phyloP scores from a whole-genome alignment of 805 yeast species.

The Tetrapisispora fleetii region DNA sequence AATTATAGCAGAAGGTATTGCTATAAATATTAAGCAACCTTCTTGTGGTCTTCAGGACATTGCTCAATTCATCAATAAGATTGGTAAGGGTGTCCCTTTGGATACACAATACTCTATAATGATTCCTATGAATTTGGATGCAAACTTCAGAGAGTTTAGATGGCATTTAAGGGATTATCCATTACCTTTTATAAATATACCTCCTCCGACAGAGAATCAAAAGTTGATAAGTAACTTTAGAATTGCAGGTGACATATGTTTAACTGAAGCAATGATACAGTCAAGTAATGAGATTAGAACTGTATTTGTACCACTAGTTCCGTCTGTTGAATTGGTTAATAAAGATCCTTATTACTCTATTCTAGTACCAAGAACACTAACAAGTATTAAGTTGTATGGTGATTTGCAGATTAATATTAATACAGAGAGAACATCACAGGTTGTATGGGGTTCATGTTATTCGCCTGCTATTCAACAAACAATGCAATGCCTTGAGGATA shows the following conservation, averaged over 20 bases:
- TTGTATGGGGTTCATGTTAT: constrained; percentile 78
- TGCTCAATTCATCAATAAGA: constrained; percentile 51
- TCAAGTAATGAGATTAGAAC: constrained; percentile 47
- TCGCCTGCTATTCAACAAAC: constrained; percentile 77
- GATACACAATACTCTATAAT: constrained; percentile 59
- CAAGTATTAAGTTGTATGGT: constrained; percentile 64
- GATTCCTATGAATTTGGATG: constrained; percentile 52
- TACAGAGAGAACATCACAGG: constrained; percentile 49
- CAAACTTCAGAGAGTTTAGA: constrained; percentile 51
- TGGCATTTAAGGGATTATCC: constrained; percentile 80
- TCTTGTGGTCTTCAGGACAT: constrained; percentile 40
- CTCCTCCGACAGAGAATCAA: constrained; percentile 35
- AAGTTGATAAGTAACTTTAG: constrained; percentile 25
- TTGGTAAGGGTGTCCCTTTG: constrained; percentile 77
- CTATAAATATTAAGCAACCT: constrained; percentile 42
- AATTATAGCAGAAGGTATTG: constrained; percentile 40
- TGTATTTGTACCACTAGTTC: constrained; percentile 52
- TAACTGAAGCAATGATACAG: constrained; percentile 53
- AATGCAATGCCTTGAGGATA: constrained; percentile 67
- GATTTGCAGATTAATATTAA: constrained; percentile 46
- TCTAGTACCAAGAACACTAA: constrained; percentile 62
- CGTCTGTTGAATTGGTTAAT: constrained; percentile 32
- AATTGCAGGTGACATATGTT: constrained; percentile 53
- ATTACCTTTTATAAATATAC: constrained; percentile 68
- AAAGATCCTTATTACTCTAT: constrained; percentile 42